phyloP scores from a whole-genome alignment of 495 filamentous ascomycete species.

The Trichoderma orchidacearum region DNA sequence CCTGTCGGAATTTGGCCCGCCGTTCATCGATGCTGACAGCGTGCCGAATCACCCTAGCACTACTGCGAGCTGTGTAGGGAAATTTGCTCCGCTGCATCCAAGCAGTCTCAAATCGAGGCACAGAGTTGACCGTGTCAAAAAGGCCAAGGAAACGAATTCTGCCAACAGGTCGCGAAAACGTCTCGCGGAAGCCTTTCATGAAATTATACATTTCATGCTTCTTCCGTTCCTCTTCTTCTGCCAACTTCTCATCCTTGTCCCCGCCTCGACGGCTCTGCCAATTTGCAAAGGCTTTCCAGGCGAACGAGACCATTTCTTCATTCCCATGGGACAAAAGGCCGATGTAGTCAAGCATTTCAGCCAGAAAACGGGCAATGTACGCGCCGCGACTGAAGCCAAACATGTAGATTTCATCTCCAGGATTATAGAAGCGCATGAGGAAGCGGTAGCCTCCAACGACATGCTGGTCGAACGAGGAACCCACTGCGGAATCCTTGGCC shows the following conservation, averaged over 20 bases:
- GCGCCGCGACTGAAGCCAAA: slow-evolving; percentile 79
- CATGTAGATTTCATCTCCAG: slow-evolving; percentile 68
- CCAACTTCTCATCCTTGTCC: not conserved
- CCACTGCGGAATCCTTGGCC: slow-evolving; percentile 73
- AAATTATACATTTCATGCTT: slow-evolving; percentile 51
- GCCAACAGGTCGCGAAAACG: slow-evolving; percentile 64
- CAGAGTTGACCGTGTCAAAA: slow-evolving; percentile 71
- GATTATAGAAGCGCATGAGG: slow-evolving; percentile 72
- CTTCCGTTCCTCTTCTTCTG: not conserved
- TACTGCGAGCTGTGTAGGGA: slow-evolving; percentile 68
- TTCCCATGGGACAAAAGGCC: slow-evolving; percentile 73
- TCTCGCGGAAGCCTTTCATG: slow-evolving; percentile 75
- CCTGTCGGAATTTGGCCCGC: slow-evolving; percentile 54
- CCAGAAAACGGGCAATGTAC: slow-evolving; percentile 78
- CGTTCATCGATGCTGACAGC: slow-evolving; percentile 72
- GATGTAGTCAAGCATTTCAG: slow-evolving; percentile 78
- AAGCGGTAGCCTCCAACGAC: slow-evolving; percentile 80
- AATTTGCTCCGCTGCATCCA: slow-evolving; percentile 79
- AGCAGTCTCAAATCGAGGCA: slow-evolving; percentile 68
- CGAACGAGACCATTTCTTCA: slow-evolving; percentile 73
- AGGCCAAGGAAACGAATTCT: slow-evolving; percentile 58
- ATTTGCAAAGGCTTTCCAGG: slow-evolving; percentile 77
- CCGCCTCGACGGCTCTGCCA: slow-evolving; percentile 53
- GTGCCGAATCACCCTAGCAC: slow-evolving; percentile 54
- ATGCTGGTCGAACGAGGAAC: slow-evolving; percentile 72